Evolutionary conservation across 225 moss, liverwort and hornwort species (phyloP), one percentile per base, ranked within the genome.

Genomic region (Anthoceros angustus): DNA sequence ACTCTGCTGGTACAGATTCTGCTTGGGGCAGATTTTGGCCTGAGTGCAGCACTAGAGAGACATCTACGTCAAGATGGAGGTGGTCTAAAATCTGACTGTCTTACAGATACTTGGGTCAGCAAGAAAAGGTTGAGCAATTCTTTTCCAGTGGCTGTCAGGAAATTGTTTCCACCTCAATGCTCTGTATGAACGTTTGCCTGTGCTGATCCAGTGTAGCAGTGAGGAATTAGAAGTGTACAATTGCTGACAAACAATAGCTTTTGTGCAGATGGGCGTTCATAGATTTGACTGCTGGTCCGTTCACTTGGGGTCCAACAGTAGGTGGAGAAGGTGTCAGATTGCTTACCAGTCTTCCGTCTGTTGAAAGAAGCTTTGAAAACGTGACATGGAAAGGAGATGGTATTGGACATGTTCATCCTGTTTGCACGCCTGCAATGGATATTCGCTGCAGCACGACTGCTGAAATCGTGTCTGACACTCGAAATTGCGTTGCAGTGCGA

Each of bases 81-180:
- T 68, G 82, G 79, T 50, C 46, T 95, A 80, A 82, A 82, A 71
- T 69, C 81, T 4, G 92, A 98, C 62, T 98, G 92, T 77, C 85
- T 98, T 46, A 85, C 91, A 42, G 89, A 98, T 74, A 84, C 92
- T 42, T 98, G 92, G 92, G 95, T 98, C 69, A 88, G 92, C 70
- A 79, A 85, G 66, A 76, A 81, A 66, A 88, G 95, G 87, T 86
- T 68, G 26, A 23, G 26, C 32, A 6, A 2, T 38, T 48, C 43
- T 24, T 41, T 15, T 21, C 41, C 10, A 66, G 40, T 25, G 41
- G 40, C 42, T 24, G 6, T 64, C 14, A 20, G 21, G 63, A 14
- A 64, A 5, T 64, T 5, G 18, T 26, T n/a, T 64, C 24, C 24
- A 21, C 42, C 42, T 6, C 41, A 16, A 62, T 41, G 7, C 11